Evolutionary conservation across 148 eudicot species (phyloP).

Genomic region (Rhododendron williamsianum): DNA sequence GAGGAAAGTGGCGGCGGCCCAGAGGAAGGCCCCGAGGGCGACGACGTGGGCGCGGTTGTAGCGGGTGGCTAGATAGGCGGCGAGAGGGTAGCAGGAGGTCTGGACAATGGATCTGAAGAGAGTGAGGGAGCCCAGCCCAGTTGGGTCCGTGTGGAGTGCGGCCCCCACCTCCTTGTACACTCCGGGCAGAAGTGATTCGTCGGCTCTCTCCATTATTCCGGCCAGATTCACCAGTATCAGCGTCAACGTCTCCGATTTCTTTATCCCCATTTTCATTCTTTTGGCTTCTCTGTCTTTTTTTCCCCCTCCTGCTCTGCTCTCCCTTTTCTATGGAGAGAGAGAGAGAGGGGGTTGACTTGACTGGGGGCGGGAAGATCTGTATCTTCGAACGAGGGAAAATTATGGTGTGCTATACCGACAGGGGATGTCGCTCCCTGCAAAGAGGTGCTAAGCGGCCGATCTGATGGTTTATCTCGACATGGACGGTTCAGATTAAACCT

Average conservation of each 20-base stretch:
- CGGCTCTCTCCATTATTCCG: constrained; percentile 79
- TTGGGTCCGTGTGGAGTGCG: constrained; percentile 68
- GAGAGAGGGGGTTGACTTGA: neutral
- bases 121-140: constrained; percentile 74
- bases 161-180: constrained; percentile 82
- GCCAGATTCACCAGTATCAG: constrained; percentile 66
- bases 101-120: constrained; percentile 78
- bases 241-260: constrained; percentile 42
- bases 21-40: constrained; percentile 77
- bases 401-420: neutral
- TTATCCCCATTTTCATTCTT: neutral
- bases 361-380: neutral
- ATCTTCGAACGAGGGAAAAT: neutral
- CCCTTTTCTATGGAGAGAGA: neutral
- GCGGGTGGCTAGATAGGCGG: constrained; percentile 60
- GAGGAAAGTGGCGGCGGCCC: constrained; percentile 84
- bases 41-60: constrained; percentile 73
- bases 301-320: neutral
- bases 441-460: too few species aligned
- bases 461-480: too few species aligned
- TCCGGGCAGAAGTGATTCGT: constrained; percentile 71
- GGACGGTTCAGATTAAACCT: too few species aligned
- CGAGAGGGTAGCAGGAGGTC: constrained; percentile 65
- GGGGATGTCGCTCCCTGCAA: too few species aligned
- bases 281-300: neutral